Evolutionary conservation across 768 basidiomycete species (phyloP).

Genomic region (Suillus variegatus): DNA sequence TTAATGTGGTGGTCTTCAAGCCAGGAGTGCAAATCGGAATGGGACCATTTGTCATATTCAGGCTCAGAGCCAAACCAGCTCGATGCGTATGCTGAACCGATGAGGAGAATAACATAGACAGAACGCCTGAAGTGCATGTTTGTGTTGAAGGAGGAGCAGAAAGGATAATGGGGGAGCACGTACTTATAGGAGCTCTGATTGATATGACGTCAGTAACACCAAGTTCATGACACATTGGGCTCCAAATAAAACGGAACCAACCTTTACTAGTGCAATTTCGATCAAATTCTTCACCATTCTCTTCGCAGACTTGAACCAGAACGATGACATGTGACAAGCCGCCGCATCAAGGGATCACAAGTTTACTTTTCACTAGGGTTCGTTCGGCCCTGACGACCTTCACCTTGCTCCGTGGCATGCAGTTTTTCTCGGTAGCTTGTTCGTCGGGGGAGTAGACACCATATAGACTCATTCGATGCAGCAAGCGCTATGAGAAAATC

Average conservation of each 20-base stretch:
- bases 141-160: not conserved
- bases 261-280: not conserved
- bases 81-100: conserved; percentile 45
- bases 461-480: too few species aligned
- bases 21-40: conserved; percentile 65
- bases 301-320: too few species aligned
- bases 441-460: too few species aligned
- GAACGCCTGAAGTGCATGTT: conserved; percentile 20
- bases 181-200: conserved; percentile 17
- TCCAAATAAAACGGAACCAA: not conserved
- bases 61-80: conserved; percentile 48
- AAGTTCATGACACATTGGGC: conserved; percentile 8
- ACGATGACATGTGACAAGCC: too few species aligned
- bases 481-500: too few species aligned
- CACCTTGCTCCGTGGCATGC: too few species aligned
- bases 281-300: too few species aligned
- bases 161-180: not conserved
- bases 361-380: too few species aligned
- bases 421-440: too few species aligned
- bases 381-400: too few species aligned
- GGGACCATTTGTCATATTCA: conserved; percentile 58
- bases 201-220: conserved; percentile 27
- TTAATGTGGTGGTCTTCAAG: conserved; percentile 66
- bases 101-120: conserved; percentile 32
- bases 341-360: too few species aligned